These are phyloP conservation scores for Neurospora sublineolata DNA, from an alignment of 495 filamentous ascomycete genomes.

Conservation along the genomic window DNA sequence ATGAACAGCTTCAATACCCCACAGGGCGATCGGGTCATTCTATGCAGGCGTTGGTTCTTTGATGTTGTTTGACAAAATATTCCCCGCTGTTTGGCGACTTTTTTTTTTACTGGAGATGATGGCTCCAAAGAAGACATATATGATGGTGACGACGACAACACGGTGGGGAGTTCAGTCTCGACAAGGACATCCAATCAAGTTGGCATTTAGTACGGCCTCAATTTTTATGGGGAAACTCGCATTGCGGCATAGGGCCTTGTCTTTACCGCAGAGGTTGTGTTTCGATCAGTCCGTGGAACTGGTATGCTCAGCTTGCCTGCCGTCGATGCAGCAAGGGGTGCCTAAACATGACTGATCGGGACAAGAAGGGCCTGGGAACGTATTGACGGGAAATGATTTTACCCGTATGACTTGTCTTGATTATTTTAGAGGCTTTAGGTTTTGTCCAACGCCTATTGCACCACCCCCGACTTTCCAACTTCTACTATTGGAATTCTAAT, in stretches of 20 bases:
- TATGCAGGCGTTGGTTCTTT: constrained; percentile 28
- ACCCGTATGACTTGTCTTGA: not conserved
- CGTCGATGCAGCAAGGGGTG: not conserved
- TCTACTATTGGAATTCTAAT: constrained; percentile 44
- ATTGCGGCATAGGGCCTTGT: not conserved
- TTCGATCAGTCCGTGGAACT: not conserved
- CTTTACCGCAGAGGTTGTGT: not conserved
- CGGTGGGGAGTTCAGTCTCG: not conserved
- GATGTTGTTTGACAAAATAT: constrained; percentile 27
- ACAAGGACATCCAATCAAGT: not conserved
- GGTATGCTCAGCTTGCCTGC: not conserved
- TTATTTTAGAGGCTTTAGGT: not conserved
- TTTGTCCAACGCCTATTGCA: not conserved
- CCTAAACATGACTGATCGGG: not conserved
- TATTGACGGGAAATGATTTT: not conserved
- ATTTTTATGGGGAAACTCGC: not conserved
- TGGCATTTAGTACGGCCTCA: not conserved
- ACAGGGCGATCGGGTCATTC: constrained; percentile 16
- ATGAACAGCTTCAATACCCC: constrained; percentile 6
- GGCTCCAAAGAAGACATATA: constrained; percentile 12
- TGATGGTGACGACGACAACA: constrained; percentile 16
- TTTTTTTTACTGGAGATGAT: constrained; percentile 20
- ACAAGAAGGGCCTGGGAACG: not conserved
- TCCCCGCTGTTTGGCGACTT: constrained; percentile 18
- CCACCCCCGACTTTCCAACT: constrained; percentile 3